Evolutionary conservation across 1,284 basidiomycete genomes (phyloP).

Genomic region (Laetiporus sulphureus): DNA sequence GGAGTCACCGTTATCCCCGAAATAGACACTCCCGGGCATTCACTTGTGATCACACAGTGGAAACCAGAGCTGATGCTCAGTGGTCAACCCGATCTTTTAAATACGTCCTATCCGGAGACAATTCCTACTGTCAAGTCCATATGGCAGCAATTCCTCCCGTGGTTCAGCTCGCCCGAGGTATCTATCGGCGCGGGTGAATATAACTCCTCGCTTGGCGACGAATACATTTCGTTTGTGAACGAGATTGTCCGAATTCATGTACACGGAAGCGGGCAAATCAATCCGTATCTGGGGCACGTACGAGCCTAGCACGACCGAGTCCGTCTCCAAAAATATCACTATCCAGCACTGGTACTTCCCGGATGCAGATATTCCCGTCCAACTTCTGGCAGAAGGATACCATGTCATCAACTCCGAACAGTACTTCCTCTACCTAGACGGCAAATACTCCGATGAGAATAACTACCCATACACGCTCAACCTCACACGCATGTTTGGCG

Average conservation of each 20-base stretch:
- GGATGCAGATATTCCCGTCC: conserved; percentile 25
- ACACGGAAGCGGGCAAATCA: conserved; percentile 17
- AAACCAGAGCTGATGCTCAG: conserved; percentile 30
- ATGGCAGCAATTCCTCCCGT: conserved; percentile 29
- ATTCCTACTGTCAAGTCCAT: conserved; percentile 25
- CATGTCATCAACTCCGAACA: conserved; percentile 28
- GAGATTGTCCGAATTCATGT: conserved; percentile 24
- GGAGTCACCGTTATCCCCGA: conserved; percentile 29
- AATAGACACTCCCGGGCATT: conserved; percentile 33
- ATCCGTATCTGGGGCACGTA: conserved; percentile 30
- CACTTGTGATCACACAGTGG: conserved; percentile 33
- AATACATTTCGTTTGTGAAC: conserved; percentile 29
- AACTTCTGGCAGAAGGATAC: conserved; percentile 23
- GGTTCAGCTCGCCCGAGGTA: conserved; percentile 24
- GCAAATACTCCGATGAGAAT: conserved; percentile 23
- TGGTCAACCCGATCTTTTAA: conserved; percentile 26
- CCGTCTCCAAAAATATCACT: conserved; percentile 26
- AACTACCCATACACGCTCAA: conserved; percentile 23
- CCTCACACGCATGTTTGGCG: conserved; percentile 24
- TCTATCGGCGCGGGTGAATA: conserved; percentile 31
- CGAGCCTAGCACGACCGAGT: conserved; percentile 24
- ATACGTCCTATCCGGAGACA: conserved; percentile 26
- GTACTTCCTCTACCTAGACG: conserved; percentile 28
- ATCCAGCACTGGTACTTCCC: conserved; percentile 35
- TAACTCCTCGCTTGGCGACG: conserved; percentile 24